Evolutionary conservation across 2,329 filamentous ascomycete genomes (phyloP), one percentile per base, ranked within the genome.

Genomic region (Hypoxylon sp.): DNA sequence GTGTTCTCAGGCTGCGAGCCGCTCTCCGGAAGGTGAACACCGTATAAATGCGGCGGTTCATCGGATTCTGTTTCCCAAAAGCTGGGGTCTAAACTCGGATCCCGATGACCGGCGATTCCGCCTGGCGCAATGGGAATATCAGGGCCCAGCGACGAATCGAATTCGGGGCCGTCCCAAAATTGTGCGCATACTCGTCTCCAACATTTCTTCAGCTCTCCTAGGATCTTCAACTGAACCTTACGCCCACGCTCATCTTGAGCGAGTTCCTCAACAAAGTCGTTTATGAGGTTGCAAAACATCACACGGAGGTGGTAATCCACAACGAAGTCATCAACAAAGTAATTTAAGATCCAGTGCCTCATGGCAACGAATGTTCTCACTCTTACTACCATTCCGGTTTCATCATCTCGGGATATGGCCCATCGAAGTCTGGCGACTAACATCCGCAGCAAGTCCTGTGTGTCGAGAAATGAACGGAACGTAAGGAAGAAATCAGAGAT

Each of bases 401-500:
- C 93, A 75, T 97, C 93, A 48, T 86, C 82, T 58, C 92, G 87
- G 49, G 87, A 87, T 50, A 97, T 84, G 0, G 96, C 93, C 96
- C 96, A 99, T 70, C 89, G 85, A 54, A 99, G 80, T 16, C 96
- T 88, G 1, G 94, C 91, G 67, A 98, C 85, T 14, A 99, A 84
- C 83, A 97, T 93, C 48, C 89, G 88, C 20, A 97, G 84, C 2
- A 99, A 84, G 72, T 95, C 91, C 18, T 84, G 83, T 0, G 91
- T 84, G 11, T 92, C 89, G 63, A 99, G 83, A 75, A 97, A 99
- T 2, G 91, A 87, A 50, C 96, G 92, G 75, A 93, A 99, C 0
- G 96, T 98, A 20, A 99, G 86, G 74, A 99, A 99, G 79, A 99
- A 99, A 78, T 99, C 96, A 0, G 96, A 98, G 3, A 99, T 87